These are phyloP conservation scores for Nemania diffusa DNA, from an alignment of 2,329 filamentous ascomycete genomes.

Conservation along the genomic window DNA sequence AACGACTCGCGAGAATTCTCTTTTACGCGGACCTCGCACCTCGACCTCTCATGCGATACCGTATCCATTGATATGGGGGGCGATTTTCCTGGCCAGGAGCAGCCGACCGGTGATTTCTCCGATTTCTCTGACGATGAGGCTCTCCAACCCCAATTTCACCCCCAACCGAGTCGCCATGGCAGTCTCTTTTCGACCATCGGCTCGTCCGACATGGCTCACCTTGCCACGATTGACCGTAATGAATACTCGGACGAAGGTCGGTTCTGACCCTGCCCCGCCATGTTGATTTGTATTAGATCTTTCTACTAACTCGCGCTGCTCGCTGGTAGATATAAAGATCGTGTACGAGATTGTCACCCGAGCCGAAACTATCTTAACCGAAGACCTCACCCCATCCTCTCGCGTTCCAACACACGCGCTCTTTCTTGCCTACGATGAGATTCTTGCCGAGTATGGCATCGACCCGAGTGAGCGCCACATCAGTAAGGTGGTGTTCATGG, in stretches of 20 bases:
- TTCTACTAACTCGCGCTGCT: slow-evolving; percentile 27
- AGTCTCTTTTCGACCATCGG: slow-evolving; percentile 34
- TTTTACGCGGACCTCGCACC: slow-evolving; percentile 24
- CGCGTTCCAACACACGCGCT: slow-evolving; percentile 79
- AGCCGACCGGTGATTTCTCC: slow-evolving; percentile 36
- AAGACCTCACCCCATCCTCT: slow-evolving; percentile 66
- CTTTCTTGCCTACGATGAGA: slow-evolving; percentile 81
- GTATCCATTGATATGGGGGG: slow-evolving; percentile 32
- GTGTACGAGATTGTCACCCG: slow-evolving; percentile 79
- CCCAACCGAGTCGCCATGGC: slow-evolving; percentile 30
- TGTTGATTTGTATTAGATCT: background rate
- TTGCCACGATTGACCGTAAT: slow-evolving; percentile 34
- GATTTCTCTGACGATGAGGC: slow-evolving; percentile 41
- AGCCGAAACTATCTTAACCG: slow-evolving; percentile 72
- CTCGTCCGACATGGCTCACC: slow-evolving; percentile 28
- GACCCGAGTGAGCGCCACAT: slow-evolving; percentile 80
- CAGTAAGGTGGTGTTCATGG: slow-evolving; percentile 80
- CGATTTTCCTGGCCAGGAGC: slow-evolving; percentile 21
- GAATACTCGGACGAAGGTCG: slow-evolving; percentile 46
- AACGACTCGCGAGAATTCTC: slow-evolving; percentile 39
- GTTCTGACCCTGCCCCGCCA: background rate
- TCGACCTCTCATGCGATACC: slow-evolving; percentile 37
- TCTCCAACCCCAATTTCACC: slow-evolving; percentile 15
- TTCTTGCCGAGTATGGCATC: slow-evolving; percentile 76
- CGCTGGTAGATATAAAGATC: slow-evolving; percentile 72